phyloP scores from a whole-genome alignment of 2,329 filamentous ascomycete genomes.

The Dendrostoma leiphaemia region DNA sequence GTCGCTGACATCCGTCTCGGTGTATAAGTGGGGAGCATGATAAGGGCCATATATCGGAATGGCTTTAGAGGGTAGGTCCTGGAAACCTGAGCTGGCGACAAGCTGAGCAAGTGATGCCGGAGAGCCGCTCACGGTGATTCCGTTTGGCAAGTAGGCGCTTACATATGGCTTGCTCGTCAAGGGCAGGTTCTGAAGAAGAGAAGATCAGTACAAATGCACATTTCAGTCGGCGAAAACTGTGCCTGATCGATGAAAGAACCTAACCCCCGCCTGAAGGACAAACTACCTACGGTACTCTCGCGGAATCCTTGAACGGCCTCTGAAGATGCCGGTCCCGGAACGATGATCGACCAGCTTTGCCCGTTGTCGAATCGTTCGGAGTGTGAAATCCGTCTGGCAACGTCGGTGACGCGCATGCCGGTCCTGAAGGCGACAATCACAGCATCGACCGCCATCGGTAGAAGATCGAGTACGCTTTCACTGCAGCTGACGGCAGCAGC shows the following conservation, averaged over 20 bases:
- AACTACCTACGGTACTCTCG: slow-evolving; percentile 45
- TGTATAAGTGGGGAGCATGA: neutral
- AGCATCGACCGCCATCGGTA: slow-evolving; percentile 60
- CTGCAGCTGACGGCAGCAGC: slow-evolving; percentile 63
- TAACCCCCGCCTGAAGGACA: too few species aligned
- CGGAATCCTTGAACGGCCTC: slow-evolving; percentile 46
- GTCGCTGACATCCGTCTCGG: neutral
- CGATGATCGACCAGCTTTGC: slow-evolving; percentile 70
- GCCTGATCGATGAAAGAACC: too few species aligned
- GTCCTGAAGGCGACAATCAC: slow-evolving; percentile 67
- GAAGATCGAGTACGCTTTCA: slow-evolving; percentile 57
- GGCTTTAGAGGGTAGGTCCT: neutral
- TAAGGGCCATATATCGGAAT: neutral
- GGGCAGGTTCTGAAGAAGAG: neutral
- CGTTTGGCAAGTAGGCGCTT: neutral
- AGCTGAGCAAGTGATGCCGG: neutral
- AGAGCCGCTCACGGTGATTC: neutral
- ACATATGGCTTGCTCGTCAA: neutral
- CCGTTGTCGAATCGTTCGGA: slow-evolving; percentile 45
- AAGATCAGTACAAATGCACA: neutral
- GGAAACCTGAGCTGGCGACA: neutral
- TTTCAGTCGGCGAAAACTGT: too few species aligned
- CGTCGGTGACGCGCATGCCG: slow-evolving; percentile 50
- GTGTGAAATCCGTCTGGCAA: slow-evolving; percentile 41
- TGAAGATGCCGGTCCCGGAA: slow-evolving; percentile 29